Percentiles rank a stretch among this genome's conserved stretches.
These are phyloP conservation scores for Ustilago nuda DNA, from an alignment of 1,284 basidiomycete genomes.

Conservation along the genomic window DNA sequence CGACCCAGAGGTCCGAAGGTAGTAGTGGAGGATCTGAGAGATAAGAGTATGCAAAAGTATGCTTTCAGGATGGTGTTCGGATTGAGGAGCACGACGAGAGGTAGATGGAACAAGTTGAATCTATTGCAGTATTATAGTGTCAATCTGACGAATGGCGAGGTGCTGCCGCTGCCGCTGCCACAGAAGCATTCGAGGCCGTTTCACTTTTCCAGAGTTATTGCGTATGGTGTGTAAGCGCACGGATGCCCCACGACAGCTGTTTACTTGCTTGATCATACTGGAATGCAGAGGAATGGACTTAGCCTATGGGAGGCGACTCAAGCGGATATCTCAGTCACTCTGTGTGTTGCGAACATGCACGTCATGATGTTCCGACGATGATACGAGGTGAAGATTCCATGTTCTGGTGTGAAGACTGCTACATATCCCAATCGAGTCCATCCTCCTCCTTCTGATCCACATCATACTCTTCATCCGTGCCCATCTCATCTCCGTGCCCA, in stretches of 20 bases:
- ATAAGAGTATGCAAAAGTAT: constrained; percentile 74
- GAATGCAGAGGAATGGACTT: neutral
- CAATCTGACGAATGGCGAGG: constrained; percentile 80
- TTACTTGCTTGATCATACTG: neutral
- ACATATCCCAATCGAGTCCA: constrained; percentile 46
- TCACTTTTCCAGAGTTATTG: constrained; percentile 82
- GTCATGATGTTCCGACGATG: neutral
- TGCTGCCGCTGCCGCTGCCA: constrained; percentile 76
- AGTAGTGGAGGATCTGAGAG: constrained; percentile 61
- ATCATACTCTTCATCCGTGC: constrained; percentile 61
- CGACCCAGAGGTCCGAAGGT: constrained; percentile 54
- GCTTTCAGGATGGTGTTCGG: constrained; percentile 85
- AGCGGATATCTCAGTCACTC: neutral
- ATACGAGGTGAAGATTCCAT: neutral
- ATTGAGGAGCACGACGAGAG: constrained; percentile 78
- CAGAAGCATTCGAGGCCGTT: constrained; percentile 88
- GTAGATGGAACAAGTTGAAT: constrained; percentile 85
- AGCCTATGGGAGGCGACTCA: neutral
- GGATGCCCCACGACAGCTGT: neutral
- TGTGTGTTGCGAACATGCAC: neutral
- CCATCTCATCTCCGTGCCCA: constrained; percentile 48
- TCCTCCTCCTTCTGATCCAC: constrained; percentile 46
- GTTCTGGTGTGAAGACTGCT: neutral
- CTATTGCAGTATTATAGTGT: constrained; percentile 75
- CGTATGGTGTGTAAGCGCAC: constrained; percentile 59